A percentile compares a stretch with the other conserved stretches of the same genome.
phyloP scores from a whole-genome alignment of 2,329 filamentous ascomycete species.

The Diplodia intermedia region DNA sequence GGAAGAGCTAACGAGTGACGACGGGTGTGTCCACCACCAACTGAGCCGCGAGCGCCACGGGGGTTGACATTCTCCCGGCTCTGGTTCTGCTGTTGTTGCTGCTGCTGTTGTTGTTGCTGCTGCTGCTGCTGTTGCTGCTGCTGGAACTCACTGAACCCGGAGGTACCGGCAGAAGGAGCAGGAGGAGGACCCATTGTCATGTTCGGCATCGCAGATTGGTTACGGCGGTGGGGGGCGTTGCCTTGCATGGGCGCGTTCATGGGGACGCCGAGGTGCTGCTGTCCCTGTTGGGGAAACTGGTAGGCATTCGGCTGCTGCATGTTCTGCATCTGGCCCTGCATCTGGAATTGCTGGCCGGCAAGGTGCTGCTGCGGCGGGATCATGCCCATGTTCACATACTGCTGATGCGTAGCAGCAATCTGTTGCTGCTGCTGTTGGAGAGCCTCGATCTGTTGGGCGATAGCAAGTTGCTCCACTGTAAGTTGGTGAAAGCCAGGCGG shows the following conservation, averaged over 20 bases:
- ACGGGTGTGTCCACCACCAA: conserved; percentile 79
- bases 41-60: conserved; percentile 71
- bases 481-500: conserved; percentile 33
- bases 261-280: conserved; percentile 68
- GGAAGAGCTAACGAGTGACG: conserved; percentile 93
- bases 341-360: conserved; percentile 58
- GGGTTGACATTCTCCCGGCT: conserved; percentile 71
- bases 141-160: conserved; percentile 80
- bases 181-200: conserved; percentile 88
- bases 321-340: conserved; percentile 74
- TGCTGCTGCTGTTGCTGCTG: conserved; percentile 55
- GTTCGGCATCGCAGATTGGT: conserved; percentile 94
- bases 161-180: conserved; percentile 86
- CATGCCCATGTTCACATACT: conserved; percentile 98
- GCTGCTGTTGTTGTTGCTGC: conserved; percentile 4
- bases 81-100: conserved; percentile 59
- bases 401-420: conserved; percentile 93
- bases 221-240: conserved; percentile 90
- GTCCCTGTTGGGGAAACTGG: conserved; percentile 75
- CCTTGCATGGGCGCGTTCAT: conserved; percentile 81
- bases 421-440: conserved; percentile 98
- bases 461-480: conserved; percentile 93
- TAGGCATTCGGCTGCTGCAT: conserved; percentile 78
- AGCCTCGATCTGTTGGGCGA: conserved; percentile 97
- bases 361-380: conserved; percentile 84